A percentile compares a stretch with the other conserved stretches of the same genome.
phyloP scores from a whole-genome alignment of 2,329 filamentous ascomycete genomes.

The Pyrenochaeta sp. region DNA sequence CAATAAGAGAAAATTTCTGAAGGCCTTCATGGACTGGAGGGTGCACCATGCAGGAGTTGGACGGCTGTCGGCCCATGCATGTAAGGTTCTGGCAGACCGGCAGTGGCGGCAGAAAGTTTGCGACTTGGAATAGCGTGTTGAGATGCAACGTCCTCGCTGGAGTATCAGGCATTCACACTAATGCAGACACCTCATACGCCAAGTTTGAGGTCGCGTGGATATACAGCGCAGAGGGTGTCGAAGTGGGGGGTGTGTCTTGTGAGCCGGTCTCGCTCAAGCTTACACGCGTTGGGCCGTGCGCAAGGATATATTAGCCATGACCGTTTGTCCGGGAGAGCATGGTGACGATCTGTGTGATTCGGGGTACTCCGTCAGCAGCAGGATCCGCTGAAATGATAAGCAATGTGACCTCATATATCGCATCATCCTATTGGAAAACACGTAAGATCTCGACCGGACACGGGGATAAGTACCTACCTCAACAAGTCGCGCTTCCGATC shows the following conservation, averaged over 20 bases:
- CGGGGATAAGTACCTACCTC: constrained; percentile 22
- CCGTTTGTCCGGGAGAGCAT: constrained; percentile 17
- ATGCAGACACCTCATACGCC: neutral
- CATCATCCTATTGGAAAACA: constrained; percentile 18
- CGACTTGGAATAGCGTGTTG: neutral
- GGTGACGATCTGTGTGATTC: constrained; percentile 13
- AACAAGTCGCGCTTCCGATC: no score
- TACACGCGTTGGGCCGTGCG: constrained; percentile 22
- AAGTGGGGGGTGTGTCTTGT: constrained; percentile 17
- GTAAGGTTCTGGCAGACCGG: neutral
- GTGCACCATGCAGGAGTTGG: neutral
- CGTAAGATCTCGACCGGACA: constrained; percentile 23
- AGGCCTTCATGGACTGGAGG: neutral
- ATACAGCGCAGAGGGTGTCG: neutral
- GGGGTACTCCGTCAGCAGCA: constrained; percentile 7
- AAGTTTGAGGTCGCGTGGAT: neutral
- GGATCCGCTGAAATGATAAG: constrained; percentile 16
- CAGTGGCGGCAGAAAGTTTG: neutral
- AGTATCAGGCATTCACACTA: neutral
- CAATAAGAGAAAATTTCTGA: neutral
- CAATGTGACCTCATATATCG: constrained; percentile 13
- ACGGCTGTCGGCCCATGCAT: neutral
- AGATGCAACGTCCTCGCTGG: neutral
- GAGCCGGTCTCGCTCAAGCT: neutral
- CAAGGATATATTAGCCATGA: constrained; percentile 32